Evolutionary conservation across 1,284 basidiomycete genomes (phyloP).

Genomic region (Marasmius sp.): DNA sequence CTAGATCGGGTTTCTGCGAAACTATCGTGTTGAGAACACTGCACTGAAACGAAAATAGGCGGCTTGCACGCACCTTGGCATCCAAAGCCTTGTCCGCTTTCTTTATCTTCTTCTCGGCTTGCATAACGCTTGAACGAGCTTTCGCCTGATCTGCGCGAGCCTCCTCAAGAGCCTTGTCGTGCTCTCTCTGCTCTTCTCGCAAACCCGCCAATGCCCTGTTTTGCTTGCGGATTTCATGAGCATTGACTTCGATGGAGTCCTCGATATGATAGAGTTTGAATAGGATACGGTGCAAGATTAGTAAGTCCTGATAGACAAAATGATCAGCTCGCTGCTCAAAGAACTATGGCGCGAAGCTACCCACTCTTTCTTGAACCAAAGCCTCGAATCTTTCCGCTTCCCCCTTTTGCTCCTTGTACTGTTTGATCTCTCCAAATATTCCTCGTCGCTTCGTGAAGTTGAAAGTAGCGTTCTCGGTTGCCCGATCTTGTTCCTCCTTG

Average conservation of each 20-base stretch:
- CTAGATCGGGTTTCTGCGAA: slow-evolving; percentile 75
- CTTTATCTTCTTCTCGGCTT: slow-evolving; percentile 78
- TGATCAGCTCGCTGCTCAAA: slow-evolving; percentile 8
- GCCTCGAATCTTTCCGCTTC: slow-evolving; percentile 90
- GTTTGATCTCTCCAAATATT: slow-evolving; percentile 93
- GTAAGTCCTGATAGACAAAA: slow-evolving; percentile 58
- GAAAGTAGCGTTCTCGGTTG: slow-evolving; percentile 91
- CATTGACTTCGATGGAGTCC: slow-evolving; percentile 72
- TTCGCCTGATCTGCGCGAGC: slow-evolving; percentile 81
- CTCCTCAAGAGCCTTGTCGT: slow-evolving; percentile 73
- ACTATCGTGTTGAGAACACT: not conserved
- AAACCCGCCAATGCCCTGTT: slow-evolving; percentile 70
- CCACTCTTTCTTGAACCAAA: slow-evolving; percentile 70
- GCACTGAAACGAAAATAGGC: not conserved
- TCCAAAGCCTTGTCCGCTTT: slow-evolving; percentile 84
- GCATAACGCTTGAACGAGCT: slow-evolving; percentile 70
- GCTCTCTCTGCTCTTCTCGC: slow-evolving; percentile 64
- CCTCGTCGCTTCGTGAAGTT: slow-evolving; percentile 93
- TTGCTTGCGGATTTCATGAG: slow-evolving; percentile 67
- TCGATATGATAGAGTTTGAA: slow-evolving; percentile 94
- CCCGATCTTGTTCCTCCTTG: slow-evolving; percentile 83
- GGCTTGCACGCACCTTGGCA: slow-evolving; percentile 58
- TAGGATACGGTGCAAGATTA: slow-evolving; percentile 80
- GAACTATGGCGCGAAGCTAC: slow-evolving; percentile 21
- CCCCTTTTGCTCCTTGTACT: slow-evolving; percentile 95